These are phyloP conservation scores for Hyaloperonospora brassicae DNA, from an alignment of 352 stramenopile genomes.

Conservation along the genomic window DNA sequence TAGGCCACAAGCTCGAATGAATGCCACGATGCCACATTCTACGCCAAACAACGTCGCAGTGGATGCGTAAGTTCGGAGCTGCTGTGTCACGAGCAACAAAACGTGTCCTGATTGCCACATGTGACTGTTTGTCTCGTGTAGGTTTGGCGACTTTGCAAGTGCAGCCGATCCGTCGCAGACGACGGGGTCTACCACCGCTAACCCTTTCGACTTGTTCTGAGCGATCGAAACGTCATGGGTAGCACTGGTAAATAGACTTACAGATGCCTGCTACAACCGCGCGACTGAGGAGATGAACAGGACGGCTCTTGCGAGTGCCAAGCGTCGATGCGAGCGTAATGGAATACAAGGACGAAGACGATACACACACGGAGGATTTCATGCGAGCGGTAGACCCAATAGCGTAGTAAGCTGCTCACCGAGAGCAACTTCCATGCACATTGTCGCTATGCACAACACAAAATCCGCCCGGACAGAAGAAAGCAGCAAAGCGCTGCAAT, in stretches of 20 bases:
- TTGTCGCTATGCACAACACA: constrained; percentile 43
- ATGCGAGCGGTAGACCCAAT: constrained; percentile 31
- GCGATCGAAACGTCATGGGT: constrained; percentile 7
- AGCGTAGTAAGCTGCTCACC: constrained; percentile 5
- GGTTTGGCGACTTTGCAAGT: constrained; percentile 47
- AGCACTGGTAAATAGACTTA: constrained; percentile 26
- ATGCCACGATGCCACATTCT: constrained; percentile 34
- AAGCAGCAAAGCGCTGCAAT: constrained; percentile 56
- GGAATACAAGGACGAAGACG: constrained; percentile 1
- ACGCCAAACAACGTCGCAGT: constrained; percentile 27
- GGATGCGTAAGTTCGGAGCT: constrained; percentile 34
- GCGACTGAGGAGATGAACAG: not conserved
- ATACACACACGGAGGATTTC: constrained; percentile 29
- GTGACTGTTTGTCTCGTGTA: constrained; percentile 8
- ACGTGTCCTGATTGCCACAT: constrained; percentile 9
- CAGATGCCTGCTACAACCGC: constrained; percentile 3
- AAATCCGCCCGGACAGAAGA: constrained; percentile 90
- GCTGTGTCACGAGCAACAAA: not conserved
- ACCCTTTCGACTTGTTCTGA: constrained; percentile 84
- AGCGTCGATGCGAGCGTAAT: not conserved
- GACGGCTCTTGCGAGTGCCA: not conserved
- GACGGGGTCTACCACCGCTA: constrained; percentile 36
- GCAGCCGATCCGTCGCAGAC: constrained; percentile 29
- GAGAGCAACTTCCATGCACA: constrained; percentile 5
- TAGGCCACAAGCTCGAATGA: constrained; percentile 16